Evolutionary conservation across 306 rosid genomes (phyloP), one percentile per base, ranked within the genome.

Genomic region (Styphnolobium japonicum): DNA sequence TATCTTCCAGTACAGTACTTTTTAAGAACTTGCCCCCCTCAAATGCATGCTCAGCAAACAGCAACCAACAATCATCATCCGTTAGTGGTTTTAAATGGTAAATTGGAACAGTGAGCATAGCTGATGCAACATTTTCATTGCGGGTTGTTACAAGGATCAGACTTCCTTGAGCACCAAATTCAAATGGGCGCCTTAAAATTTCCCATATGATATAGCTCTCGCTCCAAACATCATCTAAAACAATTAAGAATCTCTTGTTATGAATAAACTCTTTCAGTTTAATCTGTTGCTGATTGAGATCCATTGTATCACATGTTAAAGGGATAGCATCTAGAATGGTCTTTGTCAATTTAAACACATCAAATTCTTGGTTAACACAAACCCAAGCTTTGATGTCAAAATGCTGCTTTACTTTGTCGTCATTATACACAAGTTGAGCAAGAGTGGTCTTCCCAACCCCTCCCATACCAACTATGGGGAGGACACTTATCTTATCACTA

Each of bases 221-320:
- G 46, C 46, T 85, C 82, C 88, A 81, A 3, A 76, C 80, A n/a
- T 81, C 88, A 71, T 85, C 85, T 14, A 85, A 40, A 37, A 80
- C 83, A 53, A 85, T 42, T 12, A 85, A 56, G 29, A 76, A 81
- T 56, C 29, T 85, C 60, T 66, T 76, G 11, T 58, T 46, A 1
- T 2, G 2, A 0, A 71, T 52, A 29, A 63, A 40, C 7, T 71
- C 76, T 39, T 10, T 43, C 5, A 69, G 6, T 8, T 42, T 22
- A 36, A 37, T 34, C 31, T 73, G 78, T 51, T 66, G 73, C 0
- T 39, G 21, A 3, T 55, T 40, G 4, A 75, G 48, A 27, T 83
- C 83, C 9, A 27, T 40, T 14, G 39, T 4, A 15, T 73, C 79
- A 73, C 25, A 40, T 2, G 4, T n/a, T 25, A 69, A 68, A 78